Percentiles rank a stretch among this genome's conserved stretches.
phyloP scores from a whole-genome alignment of 176 grass and related monocot species.

The Ensete ventricosum region DNA sequence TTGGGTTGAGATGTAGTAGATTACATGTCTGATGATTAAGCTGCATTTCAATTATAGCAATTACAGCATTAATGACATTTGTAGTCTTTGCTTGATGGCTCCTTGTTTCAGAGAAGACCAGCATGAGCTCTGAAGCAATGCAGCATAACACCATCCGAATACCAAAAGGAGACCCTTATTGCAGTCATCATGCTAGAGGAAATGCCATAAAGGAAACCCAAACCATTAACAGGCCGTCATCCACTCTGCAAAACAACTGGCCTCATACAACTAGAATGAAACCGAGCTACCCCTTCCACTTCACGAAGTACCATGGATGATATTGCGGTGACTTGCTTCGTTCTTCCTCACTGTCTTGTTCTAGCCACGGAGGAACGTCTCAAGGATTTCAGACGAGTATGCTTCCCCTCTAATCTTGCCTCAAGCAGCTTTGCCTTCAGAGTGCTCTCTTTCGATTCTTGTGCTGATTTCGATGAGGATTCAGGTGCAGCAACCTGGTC shows the following conservation, averaged over 20 bases:
- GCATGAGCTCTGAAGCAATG: no score
- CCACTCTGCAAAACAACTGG: background rate
- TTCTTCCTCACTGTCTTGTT: background rate
- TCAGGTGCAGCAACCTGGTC: slow-evolving; percentile 31
- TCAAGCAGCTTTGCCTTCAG: slow-evolving; percentile 78
- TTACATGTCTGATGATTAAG: no score
- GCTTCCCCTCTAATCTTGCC: slow-evolving; percentile 75
- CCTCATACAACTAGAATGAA: background rate
- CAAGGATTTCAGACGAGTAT: slow-evolving; percentile 48
- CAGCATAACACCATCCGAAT: no score
- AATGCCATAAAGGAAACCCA: no score
- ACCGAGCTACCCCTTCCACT: background rate
- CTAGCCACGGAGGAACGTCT: background rate
- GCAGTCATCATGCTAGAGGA: no score
- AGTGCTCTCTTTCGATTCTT: slow-evolving; percentile 36
- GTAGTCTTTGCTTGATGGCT: no score
- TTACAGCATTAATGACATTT: no score
- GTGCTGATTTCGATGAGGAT: slow-evolving; percentile 28
- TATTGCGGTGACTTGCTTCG: background rate
- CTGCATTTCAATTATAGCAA: no score
- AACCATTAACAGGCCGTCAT: background rate
- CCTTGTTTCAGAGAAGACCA: no score
- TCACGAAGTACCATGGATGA: background rate
- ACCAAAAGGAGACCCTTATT: no score
- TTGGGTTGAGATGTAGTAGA: no score